Evolutionary conservation across 306 rosid species (phyloP).

Genomic region (Sphenostylis stenocarpa): DNA sequence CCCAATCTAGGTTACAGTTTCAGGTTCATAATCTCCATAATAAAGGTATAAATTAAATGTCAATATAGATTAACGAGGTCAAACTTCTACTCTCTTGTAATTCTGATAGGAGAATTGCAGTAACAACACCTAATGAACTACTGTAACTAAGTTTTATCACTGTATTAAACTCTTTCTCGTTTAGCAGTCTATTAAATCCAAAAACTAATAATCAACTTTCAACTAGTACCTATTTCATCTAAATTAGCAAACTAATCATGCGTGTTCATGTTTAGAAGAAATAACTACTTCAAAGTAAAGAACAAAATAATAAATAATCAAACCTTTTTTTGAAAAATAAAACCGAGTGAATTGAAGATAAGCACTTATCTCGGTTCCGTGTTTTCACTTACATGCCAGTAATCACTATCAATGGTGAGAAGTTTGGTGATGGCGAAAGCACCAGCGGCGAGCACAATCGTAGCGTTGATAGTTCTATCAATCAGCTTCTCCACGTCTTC

Average conservation of each 20-base stretch:
- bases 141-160: background rate
- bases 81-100: background rate
- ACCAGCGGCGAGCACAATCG: conserved; percentile 86
- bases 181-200: too few species aligned
- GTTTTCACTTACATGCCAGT: conserved; percentile 85
- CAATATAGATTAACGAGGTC: background rate
- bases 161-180: too few species aligned
- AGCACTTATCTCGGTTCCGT: background rate
- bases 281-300: background rate
- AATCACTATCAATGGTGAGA: conserved; percentile 86
- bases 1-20: too few species aligned
- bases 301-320: background rate
- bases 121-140: background rate
- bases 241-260: background rate
- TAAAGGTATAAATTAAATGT: too few species aligned
- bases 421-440: conserved; percentile 77
- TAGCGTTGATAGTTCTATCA: conserved; percentile 77
- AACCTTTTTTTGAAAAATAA: background rate
- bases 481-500: conserved; percentile 52
- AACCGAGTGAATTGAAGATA: conserved; percentile 6
- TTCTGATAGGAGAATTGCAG: background rate
- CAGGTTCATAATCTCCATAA: background rate
- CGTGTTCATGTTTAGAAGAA: background rate
- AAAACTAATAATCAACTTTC: too few species aligned
- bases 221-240: background rate